Evolutionary conservation across 371 early-diverging fungal genomes (phyloP), one percentile per base, ranked within the genome.

Genomic region (Fennellomyces sp.): DNA sequence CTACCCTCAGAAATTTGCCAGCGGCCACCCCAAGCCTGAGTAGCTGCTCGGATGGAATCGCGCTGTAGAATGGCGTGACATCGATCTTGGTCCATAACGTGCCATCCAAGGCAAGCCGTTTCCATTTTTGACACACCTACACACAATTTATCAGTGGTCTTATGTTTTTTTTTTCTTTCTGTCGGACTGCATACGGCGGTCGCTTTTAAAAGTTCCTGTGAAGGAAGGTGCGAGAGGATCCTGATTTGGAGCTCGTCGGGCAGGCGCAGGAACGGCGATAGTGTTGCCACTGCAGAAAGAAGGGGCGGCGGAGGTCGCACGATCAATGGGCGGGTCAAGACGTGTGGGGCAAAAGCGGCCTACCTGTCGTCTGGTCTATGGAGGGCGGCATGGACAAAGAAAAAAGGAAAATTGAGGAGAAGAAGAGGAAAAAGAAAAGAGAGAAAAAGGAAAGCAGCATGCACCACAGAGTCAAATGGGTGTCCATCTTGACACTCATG

Each of bases 11-110:
- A 60, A 83, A 85, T n/a, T 65, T 70, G 29, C 78, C 75, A 11
- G 80, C 81, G 5, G 77, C 70, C 8, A 74, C 65, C 3, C 78
- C 77, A 19, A 85, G 65, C 33, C 64, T 64, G 6, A 75, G 53
- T 7, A 85, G 61, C 17, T 74, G 74, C 7, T 79, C 76, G 25
- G 70, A 77, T 3, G 81, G 70, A 21, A 85, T 83, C 11, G 62
- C 50, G n/a, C 74, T 75, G 67, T 83, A 85, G 23, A 77, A 83
- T 3, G 81, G 72, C 15, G 71, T 58, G 5, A 69, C 66, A 56
- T 85, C 78, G 47, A 83, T 72, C 1, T 53, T 64, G 28, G 72
- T 64, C 86, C 86, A 85, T 17, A 85, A 59, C 3, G 80, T 74
- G 1, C 86, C 84, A 55, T 82, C 84, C 57, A 76, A 76, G 1